Conservation (phyloP, 2,329 filamentous ascomycete species). For the Capronia epimyces region DNA sequence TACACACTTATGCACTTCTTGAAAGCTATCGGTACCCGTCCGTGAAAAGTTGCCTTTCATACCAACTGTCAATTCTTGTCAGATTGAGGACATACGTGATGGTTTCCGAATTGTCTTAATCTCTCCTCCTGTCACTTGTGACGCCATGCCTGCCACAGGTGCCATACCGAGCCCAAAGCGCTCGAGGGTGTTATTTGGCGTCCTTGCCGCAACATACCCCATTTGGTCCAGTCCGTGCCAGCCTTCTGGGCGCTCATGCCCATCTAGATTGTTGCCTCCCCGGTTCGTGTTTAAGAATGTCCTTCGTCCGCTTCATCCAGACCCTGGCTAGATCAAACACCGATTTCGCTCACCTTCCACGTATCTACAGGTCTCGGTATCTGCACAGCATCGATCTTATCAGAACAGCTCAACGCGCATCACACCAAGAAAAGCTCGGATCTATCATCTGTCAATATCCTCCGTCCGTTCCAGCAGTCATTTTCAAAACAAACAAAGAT, state of each 20-base stretch:
- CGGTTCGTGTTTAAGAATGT: constrained; percentile 2
- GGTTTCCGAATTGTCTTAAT: constrained; percentile 10
- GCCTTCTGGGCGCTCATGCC: background rate
- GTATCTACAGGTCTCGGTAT: no score
- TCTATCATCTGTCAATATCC: constrained; percentile 5
- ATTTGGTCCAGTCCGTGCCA: constrained; percentile 2
- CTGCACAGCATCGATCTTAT: background rate
- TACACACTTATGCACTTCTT: background rate
- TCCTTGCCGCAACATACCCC: constrained; percentile 2
- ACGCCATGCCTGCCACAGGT: constrained; percentile 12
- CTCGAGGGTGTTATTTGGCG: constrained; percentile 8
- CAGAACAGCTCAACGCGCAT: background rate
- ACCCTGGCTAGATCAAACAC: background rate
- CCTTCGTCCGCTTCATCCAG: background rate
- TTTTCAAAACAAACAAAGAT: constrained; percentile 5
- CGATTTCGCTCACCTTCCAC: background rate
- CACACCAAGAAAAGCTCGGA: background rate
- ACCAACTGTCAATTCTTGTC: background rate
- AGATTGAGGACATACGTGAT: background rate
- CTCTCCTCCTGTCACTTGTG: constrained; percentile 13
- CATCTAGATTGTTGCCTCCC: constrained; percentile 1
- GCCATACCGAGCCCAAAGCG: constrained; percentile 15
- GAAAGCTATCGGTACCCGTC: background rate
- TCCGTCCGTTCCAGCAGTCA: background rate
- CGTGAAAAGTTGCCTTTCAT: background rate